Conservation (phyloP, 495 filamentous ascomycete genomes). For the Neurospora sp. region DNA sequence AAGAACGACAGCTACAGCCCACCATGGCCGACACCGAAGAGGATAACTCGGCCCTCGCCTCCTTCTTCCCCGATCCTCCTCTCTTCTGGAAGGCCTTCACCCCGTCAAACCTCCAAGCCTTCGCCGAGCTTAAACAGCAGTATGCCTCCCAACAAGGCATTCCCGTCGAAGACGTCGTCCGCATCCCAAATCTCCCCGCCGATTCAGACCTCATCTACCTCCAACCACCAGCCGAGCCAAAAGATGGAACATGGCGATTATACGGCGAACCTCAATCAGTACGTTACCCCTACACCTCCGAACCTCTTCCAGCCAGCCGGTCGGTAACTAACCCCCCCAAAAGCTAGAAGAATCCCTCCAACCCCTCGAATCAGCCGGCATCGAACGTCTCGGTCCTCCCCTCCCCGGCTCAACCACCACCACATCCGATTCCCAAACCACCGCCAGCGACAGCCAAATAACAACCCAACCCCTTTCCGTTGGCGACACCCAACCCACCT, state of each 20-base stretch:
- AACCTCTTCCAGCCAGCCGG: neutral
- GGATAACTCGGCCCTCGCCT: conserved; percentile 26
- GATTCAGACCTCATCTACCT: conserved; percentile 58
- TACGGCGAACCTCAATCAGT: conserved; percentile 64
- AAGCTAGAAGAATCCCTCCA: conserved; percentile 55
- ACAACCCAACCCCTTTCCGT: neutral
- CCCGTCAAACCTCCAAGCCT: conserved; percentile 56
- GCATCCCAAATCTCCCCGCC: conserved; percentile 50
- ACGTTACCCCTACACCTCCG: conserved; percentile 1
- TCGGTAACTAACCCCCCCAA: neutral
- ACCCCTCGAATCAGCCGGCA: conserved; percentile 55
- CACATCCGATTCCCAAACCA: neutral
- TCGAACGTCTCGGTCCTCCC: conserved; percentile 55
- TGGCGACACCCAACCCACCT: neutral
- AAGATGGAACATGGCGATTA: conserved; percentile 56
- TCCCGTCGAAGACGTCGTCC: conserved; percentile 14
- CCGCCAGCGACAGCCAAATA: conserved; percentile 13
- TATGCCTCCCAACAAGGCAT: conserved; percentile 29
- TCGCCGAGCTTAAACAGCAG: conserved; percentile 41
- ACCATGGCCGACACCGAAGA: conserved; percentile 28
- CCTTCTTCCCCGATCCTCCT: conserved; percentile 66
- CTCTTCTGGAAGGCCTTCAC: conserved; percentile 89
- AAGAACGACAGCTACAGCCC: neutral
- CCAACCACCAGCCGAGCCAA: conserved; percentile 67
- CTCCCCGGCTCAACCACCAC: neutral